Evolutionary conservation across 106 monocot species (phyloP).

Genomic region (Narthecium ossifragum): DNA sequence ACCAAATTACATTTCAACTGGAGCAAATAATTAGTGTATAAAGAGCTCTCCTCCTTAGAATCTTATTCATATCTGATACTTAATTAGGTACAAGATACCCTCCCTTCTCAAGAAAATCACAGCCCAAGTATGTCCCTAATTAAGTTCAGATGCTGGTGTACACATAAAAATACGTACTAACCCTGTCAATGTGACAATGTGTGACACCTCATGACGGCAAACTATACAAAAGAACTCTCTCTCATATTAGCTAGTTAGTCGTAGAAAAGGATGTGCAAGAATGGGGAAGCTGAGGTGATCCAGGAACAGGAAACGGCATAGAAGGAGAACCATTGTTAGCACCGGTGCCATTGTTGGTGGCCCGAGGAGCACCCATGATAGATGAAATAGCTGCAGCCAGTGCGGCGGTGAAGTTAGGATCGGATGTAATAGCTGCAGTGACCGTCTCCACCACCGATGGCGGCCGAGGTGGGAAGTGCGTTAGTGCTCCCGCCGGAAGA

Average conservation of each 20-base stretch:
- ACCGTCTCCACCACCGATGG: conserved; percentile 30
- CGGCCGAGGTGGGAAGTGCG: background rate
- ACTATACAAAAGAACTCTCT: background rate
- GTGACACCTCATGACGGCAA: too few relatives aligned
- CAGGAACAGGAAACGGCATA: conserved; percentile 2
- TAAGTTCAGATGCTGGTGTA: too few relatives aligned
- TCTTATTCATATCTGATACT: too few relatives aligned
- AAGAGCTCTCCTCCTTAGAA: too few relatives aligned
- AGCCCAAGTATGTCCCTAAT: too few relatives aligned
- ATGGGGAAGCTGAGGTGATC: conserved; percentile 31
- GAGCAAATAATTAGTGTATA: too few relatives aligned
- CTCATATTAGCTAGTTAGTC: background rate
- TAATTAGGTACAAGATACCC: too few relatives aligned
- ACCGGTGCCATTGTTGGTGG: background rate
- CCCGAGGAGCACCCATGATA: conserved; percentile 17
- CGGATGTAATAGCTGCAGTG: conserved; percentile 31
- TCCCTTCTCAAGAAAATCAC: too few relatives aligned
- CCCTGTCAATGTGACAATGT: too few relatives aligned
- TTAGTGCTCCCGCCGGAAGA: background rate
- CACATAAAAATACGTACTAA: too few relatives aligned
- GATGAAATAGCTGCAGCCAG: conserved; percentile 36
- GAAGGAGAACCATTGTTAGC: background rate
- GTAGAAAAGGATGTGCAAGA: conserved; percentile 41
- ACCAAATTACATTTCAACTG: too few relatives aligned
- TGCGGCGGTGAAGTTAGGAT: conserved; percentile 45